phyloP scores from a whole-genome alignment of 2,329 filamentous ascomycete species.

The Phyllosticta citribraziliensis region DNA sequence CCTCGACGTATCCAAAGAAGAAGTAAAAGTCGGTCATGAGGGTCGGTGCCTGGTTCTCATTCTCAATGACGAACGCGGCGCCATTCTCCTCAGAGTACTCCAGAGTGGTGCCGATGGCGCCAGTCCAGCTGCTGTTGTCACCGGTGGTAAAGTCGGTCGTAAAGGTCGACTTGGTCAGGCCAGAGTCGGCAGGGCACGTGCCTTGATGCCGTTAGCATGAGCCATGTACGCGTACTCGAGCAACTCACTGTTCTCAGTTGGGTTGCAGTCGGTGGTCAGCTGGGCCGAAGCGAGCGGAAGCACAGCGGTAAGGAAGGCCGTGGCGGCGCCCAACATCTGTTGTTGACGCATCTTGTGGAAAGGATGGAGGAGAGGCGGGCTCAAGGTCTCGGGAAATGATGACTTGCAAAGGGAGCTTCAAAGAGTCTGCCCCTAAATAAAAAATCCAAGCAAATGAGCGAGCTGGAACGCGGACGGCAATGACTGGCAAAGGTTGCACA shows the following conservation, averaged over 20 bases:
- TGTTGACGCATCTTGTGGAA: slow-evolving; percentile 3
- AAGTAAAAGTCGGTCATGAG: slow-evolving; percentile 16
- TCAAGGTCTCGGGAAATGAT: neutral
- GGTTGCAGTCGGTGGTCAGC: slow-evolving; percentile 64
- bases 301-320: slow-evolving; percentile 1
- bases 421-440: neutral
- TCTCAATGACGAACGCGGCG: slow-evolving; percentile 58
- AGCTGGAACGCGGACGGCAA: neutral
- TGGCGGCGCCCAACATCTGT: neutral
- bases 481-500: neutral
- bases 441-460: neutral
- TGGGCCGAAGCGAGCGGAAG: slow-evolving; percentile 42
- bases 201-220: slow-evolving; percentile 4
- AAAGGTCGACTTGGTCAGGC: slow-evolving; percentile 38
- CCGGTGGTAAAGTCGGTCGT: slow-evolving; percentile 38
- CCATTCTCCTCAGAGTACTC: slow-evolving; percentile 48
- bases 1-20: slow-evolving; percentile 14
- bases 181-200: slow-evolving; percentile 34
- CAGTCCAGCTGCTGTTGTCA: slow-evolving; percentile 47
- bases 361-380: slow-evolving; percentile 5
- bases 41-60: slow-evolving; percentile 57
- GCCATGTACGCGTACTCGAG: neutral
- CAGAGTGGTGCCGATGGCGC: slow-evolving; percentile 49
- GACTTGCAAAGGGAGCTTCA: neutral
- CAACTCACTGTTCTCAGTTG: slow-evolving; percentile 52